Evolutionary conservation across 2,329 filamentous ascomycete genomes (phyloP).

Genomic region (Bretziella fagacearum): DNA sequence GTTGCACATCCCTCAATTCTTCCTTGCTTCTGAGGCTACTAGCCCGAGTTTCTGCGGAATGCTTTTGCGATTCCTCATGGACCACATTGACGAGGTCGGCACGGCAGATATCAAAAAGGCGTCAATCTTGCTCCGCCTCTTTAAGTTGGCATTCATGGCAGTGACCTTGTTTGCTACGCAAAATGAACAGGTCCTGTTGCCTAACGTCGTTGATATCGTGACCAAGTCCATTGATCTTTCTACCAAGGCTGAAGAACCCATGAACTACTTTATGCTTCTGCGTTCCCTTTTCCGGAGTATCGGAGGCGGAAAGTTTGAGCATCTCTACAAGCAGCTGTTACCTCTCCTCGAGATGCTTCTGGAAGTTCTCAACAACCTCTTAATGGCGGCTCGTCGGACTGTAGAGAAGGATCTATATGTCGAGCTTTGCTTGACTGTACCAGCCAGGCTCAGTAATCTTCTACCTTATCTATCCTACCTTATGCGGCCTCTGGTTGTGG

Average conservation of each 20-base stretch:
- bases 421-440: slow-evolving; percentile 89
- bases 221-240: slow-evolving; percentile 94
- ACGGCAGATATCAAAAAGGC: slow-evolving; percentile 83
- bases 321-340: slow-evolving; percentile 94
- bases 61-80: slow-evolving; percentile 94
- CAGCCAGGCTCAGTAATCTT: slow-evolving; percentile 82
- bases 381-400: slow-evolving; percentile 78
- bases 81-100: slow-evolving; percentile 85
- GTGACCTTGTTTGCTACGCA: slow-evolving; percentile 88
- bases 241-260: slow-evolving; percentile 87
- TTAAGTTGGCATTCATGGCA: slow-evolving; percentile 98
- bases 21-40: slow-evolving; percentile 95
- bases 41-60: slow-evolving; percentile 96
- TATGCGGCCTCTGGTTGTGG: slow-evolving; percentile 95
- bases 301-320: slow-evolving; percentile 90
- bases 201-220: slow-evolving; percentile 92
- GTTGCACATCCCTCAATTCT: slow-evolving; percentile 91
- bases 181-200: slow-evolving; percentile 88
- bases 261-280: slow-evolving; percentile 94
- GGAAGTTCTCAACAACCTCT: slow-evolving; percentile 87
- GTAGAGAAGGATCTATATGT: slow-evolving; percentile 91
- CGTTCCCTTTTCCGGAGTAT: slow-evolving; percentile 91
- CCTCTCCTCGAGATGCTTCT: slow-evolving; percentile 93
- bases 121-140: slow-evolving; percentile 79
- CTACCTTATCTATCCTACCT: slow-evolving; percentile 89